Evolutionary conservation across 208 protist genomes (phyloP), one percentile per base, ranked within the genome.

Genomic region (Crithidia mellificae): DNA sequence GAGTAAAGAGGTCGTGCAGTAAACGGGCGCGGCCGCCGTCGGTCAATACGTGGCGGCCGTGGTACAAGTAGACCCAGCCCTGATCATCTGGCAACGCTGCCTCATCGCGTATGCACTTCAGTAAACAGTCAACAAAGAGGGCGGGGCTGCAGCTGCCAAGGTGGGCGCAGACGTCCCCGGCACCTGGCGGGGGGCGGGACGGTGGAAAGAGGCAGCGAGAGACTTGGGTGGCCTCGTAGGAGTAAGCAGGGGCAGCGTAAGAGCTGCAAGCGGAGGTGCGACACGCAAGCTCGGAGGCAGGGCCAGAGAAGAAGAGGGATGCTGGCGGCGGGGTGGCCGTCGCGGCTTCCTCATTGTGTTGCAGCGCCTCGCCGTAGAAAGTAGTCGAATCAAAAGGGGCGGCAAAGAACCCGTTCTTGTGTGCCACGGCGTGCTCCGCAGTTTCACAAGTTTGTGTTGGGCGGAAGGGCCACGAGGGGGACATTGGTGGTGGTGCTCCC

Each of bases 21-120:
- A 74, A 44, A 5, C 61, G 69, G 12, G 61, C 51, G 6, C 61
- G 61, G 3, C 69, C 69, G 0, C 54, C 25, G 17, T 68, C 69
- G 2, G 61, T 50, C 24, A 51, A 8, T 20, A 74, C 57, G 55
- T 74, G 69, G 9, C 67, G 72, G 1, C 77, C 77, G 44, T 54
- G 66, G 53, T 72, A 82, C 44, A 82, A 27, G 53, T 62, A 77
- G 0, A 76, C 72, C 77, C 77, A 82, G 12, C 64, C 64, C 15
- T 59, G 63, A 24, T 65, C 46, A 30, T 82, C 77, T 15, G 58
- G 17, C 41, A 82, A 25, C 12, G 51, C 52, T 7, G 71, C 71
- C 25, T 82, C 77, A 30, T 82, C 77, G n/a, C 63, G 71, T 15
- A 67, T 43, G 43, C 71, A 77, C 43, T 72, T 62, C 17, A 82